A percentile compares a stretch with the other conserved stretches of the same genome.
Evolutionary conservation across 352 stramenopile species (phyloP).

Genomic region (Pythium utonaiense): DNA sequence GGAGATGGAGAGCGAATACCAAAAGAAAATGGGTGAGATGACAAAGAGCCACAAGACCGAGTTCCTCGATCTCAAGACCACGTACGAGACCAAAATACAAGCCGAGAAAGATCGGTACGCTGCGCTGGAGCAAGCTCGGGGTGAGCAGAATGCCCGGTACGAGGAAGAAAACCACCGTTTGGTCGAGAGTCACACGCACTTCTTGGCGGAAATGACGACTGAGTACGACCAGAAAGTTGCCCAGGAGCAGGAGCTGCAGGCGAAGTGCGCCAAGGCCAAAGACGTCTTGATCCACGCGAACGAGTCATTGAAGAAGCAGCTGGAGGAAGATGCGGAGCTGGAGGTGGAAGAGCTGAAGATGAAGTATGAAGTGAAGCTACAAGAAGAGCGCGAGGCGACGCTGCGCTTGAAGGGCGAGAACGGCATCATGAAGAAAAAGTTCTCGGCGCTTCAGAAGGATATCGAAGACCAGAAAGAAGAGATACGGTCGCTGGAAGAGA

Average conservation of each 20-base stretch:
- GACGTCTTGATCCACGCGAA: conserved; percentile 82
- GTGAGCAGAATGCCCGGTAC: conserved; percentile 65
- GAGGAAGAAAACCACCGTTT: conserved; percentile 78
- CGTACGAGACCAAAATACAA: conserved; percentile 91
- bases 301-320: conserved; percentile 86
- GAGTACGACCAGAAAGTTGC: conserved; percentile 91
- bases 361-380: conserved; percentile 90
- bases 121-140: conserved; percentile 69
- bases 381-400: conserved; percentile 87
- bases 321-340: conserved; percentile 93
- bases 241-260: conserved; percentile 77
- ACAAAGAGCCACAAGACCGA: conserved; percentile 85
- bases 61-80: conserved; percentile 87
- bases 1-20: conserved; percentile 89
- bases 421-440: conserved; percentile 97
- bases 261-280: conserved; percentile 54
- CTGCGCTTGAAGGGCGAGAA: conserved; percentile 95
- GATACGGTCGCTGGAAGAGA: conserved; percentile 88
- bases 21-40: conserved; percentile 91
- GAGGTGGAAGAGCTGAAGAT: conserved; percentile 92
- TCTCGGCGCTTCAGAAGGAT: conserved; percentile 90
- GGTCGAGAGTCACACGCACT: conserved; percentile 78
- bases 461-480: conserved; percentile 95
- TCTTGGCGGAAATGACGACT: conserved; percentile 89
- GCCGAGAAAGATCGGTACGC: conserved; percentile 88